Conservation (phyloP, 306 rosid genomes). For the Sicyos edulis region DNA sequence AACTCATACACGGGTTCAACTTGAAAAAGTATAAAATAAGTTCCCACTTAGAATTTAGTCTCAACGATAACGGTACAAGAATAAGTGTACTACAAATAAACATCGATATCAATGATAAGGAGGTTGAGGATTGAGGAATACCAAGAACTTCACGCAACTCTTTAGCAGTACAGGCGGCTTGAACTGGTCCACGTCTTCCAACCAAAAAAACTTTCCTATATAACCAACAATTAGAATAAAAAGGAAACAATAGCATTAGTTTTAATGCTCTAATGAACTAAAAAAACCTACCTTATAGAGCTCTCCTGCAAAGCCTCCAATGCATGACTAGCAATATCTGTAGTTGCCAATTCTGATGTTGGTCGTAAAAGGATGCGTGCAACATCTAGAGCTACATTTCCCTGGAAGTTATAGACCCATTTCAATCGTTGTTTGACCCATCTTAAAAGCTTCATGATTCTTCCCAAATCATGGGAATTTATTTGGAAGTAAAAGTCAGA, state of each 20-base stretch:
- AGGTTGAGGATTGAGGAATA: constrained; percentile 32
- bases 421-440: background rate
- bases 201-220: constrained; percentile 82
- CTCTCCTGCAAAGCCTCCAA: constrained; percentile 70
- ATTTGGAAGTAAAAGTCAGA: background rate
- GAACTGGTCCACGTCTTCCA: constrained; percentile 98
- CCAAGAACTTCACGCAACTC: constrained; percentile 93
- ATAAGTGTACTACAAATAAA: background rate
- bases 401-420: constrained; percentile 44
- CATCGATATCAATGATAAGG: constrained; percentile 5
- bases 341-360: constrained; percentile 56
- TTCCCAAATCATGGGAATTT: background rate
- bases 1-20: background rate
- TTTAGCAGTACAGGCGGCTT: constrained; percentile 91
- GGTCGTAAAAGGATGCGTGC: constrained; percentile 83
- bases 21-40: background rate
- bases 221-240: background rate
- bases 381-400: constrained; percentile 91
- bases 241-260: background rate
- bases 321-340: constrained; percentile 82
- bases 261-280: constrained; percentile 14
- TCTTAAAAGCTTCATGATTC: background rate
- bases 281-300: constrained; percentile 54
- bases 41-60: background rate
- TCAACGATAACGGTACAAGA: background rate